Conservation (phyloP, 1,284 basidiomycete genomes). For the Leucoagaricus sp. region DNA sequence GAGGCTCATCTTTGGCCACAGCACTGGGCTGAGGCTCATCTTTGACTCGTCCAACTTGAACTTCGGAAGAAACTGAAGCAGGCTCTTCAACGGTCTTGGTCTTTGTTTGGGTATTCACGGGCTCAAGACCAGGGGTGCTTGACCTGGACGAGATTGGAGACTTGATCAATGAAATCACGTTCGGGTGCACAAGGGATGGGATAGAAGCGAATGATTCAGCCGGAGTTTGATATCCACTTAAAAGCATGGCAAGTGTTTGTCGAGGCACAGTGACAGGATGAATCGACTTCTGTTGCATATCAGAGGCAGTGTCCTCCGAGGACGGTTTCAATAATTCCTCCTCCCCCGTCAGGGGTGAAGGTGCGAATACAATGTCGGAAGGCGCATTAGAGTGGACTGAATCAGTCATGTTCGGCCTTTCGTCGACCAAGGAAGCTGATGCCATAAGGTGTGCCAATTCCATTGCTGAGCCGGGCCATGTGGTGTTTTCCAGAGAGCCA, state of each 20-base stretch:
- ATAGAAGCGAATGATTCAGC: neutral
- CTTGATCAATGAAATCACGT: neutral
- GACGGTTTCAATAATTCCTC: conserved; percentile 14
- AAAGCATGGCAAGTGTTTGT: conserved; percentile 10
- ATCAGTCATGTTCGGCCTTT: neutral
- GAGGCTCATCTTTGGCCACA: neutral
- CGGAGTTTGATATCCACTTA: conserved; percentile 14
- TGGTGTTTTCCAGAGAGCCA: neutral
- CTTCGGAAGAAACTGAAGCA: neutral
- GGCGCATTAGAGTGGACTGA: neutral
- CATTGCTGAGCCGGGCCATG: conserved; percentile 4
- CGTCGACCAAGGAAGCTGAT: neutral
- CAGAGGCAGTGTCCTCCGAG: neutral
- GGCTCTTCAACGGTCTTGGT: neutral
- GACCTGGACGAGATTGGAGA: neutral
- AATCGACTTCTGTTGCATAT: conserved; percentile 10
- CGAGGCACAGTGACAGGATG: conserved; percentile 1
- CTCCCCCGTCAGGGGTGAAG: conserved; percentile 11
- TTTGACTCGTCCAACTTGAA: neutral
- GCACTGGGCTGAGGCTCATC: neutral
- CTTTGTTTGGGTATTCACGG: neutral
- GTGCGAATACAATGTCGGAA: neutral
- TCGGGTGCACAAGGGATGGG: neutral
- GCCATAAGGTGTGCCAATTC: conserved; percentile 10
- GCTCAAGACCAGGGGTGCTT: neutral